phyloP scores from a whole-genome alignment of 106 monocot species.

The Dendrobium officinale region DNA sequence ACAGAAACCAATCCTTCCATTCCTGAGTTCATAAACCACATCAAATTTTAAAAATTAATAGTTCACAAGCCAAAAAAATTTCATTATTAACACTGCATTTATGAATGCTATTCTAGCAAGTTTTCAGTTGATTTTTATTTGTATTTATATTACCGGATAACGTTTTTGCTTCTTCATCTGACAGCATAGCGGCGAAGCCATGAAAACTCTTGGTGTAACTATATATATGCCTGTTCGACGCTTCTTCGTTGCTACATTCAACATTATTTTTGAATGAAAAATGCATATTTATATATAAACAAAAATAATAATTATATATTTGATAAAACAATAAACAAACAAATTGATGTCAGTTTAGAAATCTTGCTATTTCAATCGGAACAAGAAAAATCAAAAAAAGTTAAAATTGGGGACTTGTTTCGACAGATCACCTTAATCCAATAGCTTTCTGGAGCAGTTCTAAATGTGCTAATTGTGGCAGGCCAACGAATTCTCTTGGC shows the following conservation, averaged over 20 bases:
- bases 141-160: slow-evolving; percentile 12
- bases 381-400: neutral
- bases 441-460: neutral
- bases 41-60: neutral
- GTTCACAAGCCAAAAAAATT: neutral
- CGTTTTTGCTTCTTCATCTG: slow-evolving; percentile 9
- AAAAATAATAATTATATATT: no score
- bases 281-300: no score
- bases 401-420: neutral
- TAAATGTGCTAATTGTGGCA: neutral
- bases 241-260: neutral
- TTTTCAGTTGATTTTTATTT: no score
- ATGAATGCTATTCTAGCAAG: no score
- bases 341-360: no score
- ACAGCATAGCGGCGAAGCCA: slow-evolving; percentile 24
- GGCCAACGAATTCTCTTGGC: neutral
- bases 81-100: no score
- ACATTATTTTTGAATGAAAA: neutral
- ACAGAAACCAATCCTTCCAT: slow-evolving; percentile 12
- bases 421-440: neutral
- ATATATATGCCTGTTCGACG: slow-evolving; percentile 6
- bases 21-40: neutral
- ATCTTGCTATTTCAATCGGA: no score
- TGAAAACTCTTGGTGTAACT: slow-evolving; percentile 31
- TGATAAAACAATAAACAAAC: no score